Conservation (phyloP, 257 asterid species). For the Buddleja alternifolia region DNA sequence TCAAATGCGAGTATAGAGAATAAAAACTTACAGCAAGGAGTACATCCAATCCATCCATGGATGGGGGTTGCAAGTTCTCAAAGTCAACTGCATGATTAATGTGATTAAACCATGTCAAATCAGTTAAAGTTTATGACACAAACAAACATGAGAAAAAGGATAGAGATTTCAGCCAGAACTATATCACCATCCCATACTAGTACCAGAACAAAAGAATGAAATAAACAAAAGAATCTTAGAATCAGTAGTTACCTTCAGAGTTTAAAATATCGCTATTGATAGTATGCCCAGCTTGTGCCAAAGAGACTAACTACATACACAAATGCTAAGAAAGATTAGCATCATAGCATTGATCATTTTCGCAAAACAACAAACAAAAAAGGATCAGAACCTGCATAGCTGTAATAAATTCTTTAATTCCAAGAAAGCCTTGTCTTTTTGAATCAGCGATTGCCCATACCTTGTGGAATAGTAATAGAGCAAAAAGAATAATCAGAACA, state of each 20-base stretch:
- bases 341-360: constrained; percentile 18
- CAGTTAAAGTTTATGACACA: background rate
- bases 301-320: constrained; percentile 64
- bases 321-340: constrained; percentile 33
- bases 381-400: constrained; percentile 79
- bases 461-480: constrained; percentile 36
- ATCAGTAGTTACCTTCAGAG: constrained; percentile 57
- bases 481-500: constrained; percentile 13
- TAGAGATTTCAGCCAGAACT: background rate
- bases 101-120: constrained; percentile 29
- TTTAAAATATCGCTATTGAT: constrained; percentile 53
- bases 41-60: constrained; percentile 82
- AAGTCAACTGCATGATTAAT: constrained; percentile 69
- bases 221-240: constrained; percentile 3
- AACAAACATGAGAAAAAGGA: constrained; percentile 15
- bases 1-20: constrained; percentile 12
- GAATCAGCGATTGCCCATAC: constrained; percentile 98
- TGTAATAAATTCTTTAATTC: constrained; percentile 77
- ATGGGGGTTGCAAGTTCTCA: constrained; percentile 76
- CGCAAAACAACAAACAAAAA: constrained; percentile 17
- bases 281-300: constrained; percentile 86
- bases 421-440: constrained; percentile 92
- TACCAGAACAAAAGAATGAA: background rate
- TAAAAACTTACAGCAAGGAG: constrained; percentile 68
- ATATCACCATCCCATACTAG: constrained; percentile 11